Evolutionary conservation across 208 protist genomes (phyloP), one percentile per base, ranked within the genome.

Genomic region (Trypanosoma boissoni): DNA sequence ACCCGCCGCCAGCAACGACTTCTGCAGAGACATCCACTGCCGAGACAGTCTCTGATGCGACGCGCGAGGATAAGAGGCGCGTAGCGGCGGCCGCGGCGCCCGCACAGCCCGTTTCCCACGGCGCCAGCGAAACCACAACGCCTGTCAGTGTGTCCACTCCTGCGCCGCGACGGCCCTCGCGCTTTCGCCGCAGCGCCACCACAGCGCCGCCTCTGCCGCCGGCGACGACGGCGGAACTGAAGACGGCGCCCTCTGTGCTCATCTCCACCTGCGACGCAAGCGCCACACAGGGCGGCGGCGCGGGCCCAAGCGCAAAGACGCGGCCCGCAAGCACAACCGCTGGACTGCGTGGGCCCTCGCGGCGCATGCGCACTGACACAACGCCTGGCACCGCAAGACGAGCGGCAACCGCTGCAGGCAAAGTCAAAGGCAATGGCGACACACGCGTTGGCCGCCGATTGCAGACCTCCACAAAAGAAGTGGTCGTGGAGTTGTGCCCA

Each of bases 111-210:
- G 52, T 26, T 46, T 78, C 66, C 73, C 70, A 79, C 34, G 74
- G 61, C 10, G 73, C 71, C 29, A 90, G 57, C 2, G 73, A 78
- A 39, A 90, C 49, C 4, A 77, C 52, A 2, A 72, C 63, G 27
- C 78, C 78, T 26, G 72, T 58, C 3, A 82, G 37, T n/a, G 34
- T 59, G 9, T 37, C 27, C 14, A 64, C 31, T 29, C 31, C 50
- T 20, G 55, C 7, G 49, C 51, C 12, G 81, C 41, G 18, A 82
- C 46, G n/a, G 78, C 64, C 32, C 74, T 59, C 45, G 45, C 74
- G n/a, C n/a, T n/a, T 24, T 51, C 52, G n/a, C 76, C 74, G 31
- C 21, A 90, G 55, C 7, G 49, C 51, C 12, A 83, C 41, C 23
- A 82, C 46, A 18, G 78, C 64, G 39, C 74, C 60, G 42, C 49